These are phyloP conservation scores for Calophaca sinica DNA, from an alignment of 306 rosid genomes.

Conservation along the genomic window DNA sequence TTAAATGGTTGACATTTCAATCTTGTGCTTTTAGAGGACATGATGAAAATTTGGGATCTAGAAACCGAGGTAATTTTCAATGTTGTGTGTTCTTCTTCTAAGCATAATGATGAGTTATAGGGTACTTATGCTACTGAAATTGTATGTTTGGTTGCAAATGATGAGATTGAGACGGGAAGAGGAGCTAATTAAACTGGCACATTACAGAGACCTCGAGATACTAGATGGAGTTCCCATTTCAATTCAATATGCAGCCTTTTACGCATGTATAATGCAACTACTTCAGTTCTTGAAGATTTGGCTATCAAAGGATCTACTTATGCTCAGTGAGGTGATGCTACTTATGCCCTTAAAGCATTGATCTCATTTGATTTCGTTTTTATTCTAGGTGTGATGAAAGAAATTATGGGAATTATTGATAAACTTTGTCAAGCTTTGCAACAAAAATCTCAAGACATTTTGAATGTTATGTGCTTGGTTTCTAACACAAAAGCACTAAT, in stretches of 20 bases:
- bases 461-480: no score
- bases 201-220: background rate
- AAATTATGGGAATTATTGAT: no score
- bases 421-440: no score
- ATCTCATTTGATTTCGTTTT: no score
- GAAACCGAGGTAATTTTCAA: background rate
- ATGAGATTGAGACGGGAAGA: background rate
- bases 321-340: background rate
- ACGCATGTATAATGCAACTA: background rate
- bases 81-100: background rate
- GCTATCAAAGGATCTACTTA: background rate
- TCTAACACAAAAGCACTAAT: no score
- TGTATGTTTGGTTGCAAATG: background rate
- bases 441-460: no score
- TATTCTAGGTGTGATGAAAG: no score
- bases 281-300: background rate
- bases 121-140: background rate
- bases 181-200: conserved; percentile 1
- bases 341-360: no score
- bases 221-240: background rate
- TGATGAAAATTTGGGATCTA: background rate
- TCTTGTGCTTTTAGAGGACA: background rate
- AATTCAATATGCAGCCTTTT: background rate
- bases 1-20: background rate
- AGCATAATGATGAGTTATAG: no score